A percentile compares a stretch with the other conserved stretches of the same genome.
Evolutionary conservation across 2,329 filamentous ascomycete genomes (phyloP).

Genomic region (Colletotrichum cordylinicola): DNA sequence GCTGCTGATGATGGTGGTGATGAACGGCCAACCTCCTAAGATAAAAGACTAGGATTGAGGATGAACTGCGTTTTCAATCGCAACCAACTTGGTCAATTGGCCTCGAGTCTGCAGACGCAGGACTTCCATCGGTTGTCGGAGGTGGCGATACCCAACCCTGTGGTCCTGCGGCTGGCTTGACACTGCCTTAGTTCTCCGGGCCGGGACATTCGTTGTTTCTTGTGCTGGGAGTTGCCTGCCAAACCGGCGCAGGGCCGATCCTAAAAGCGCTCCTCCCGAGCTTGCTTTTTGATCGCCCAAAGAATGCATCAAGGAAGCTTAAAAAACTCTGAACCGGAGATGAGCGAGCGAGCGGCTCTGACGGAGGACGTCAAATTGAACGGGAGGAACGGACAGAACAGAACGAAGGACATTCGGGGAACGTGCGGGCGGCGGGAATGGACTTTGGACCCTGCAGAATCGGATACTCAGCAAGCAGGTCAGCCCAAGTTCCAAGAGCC

Average conservation of each 20-base stretch:
- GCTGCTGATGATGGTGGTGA: background rate
- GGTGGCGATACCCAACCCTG: slow-evolving; percentile 9
- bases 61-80: background rate
- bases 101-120: background rate
- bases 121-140: background rate
- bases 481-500: background rate
- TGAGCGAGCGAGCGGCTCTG: background rate
- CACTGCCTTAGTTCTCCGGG: background rate
- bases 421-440: slow-evolving; percentile 3
- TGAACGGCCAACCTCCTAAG: background rate
- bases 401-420: background rate
- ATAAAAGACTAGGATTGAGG: background rate
- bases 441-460: slow-evolving; percentile 23
- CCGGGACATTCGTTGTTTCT: background rate
- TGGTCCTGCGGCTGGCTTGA: slow-evolving; percentile 2
- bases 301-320: background rate
- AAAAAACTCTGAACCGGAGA: background rate
- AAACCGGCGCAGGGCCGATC: background rate
- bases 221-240: background rate
- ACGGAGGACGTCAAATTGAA: background rate
- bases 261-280: background rate
- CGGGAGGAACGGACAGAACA: background rate
- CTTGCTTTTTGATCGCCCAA: background rate
- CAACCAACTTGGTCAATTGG: background rate
- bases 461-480: slow-evolving; percentile 14